Conservation (phyloP, 2,329 filamentous ascomycete genomes). For the Diplodia mutila region DNA sequence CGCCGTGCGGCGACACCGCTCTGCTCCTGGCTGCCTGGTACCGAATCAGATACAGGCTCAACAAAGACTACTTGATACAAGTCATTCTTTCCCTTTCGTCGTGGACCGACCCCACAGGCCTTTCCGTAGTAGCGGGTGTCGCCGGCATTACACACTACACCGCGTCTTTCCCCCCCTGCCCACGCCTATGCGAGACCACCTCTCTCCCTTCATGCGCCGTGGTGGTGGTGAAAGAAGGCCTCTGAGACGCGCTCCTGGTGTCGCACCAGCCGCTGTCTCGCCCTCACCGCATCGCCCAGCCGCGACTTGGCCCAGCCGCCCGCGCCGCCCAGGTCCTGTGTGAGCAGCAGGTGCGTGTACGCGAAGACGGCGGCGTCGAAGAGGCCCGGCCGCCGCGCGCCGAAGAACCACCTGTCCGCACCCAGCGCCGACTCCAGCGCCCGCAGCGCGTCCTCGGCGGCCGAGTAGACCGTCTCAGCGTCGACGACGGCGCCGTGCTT, state of each 20-base stretch:
- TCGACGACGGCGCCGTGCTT: slow-evolving; percentile 64
- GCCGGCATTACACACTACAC: slow-evolving; percentile 14
- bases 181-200: too few species aligned
- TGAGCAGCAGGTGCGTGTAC: slow-evolving; percentile 80
- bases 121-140: background rate
- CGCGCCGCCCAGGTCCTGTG: slow-evolving; percentile 58
- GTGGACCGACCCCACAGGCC: background rate
- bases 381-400: slow-evolving; percentile 61
- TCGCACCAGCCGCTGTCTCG: slow-evolving; percentile 64
- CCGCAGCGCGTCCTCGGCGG: slow-evolving; percentile 65
- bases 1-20: background rate
- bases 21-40: background rate
- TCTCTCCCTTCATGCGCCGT: background rate
- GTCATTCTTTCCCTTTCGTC: background rate
- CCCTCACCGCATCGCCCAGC: slow-evolving; percentile 60
- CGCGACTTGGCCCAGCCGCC: slow-evolving; percentile 64
- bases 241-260: slow-evolving; percentile 64
- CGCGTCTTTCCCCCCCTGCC: background rate
- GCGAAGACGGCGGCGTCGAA: slow-evolving; percentile 91
- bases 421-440: slow-evolving; percentile 65
- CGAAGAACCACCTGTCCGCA: slow-evolving; percentile 65
- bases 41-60: slow-evolving; percentile 9
- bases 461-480: slow-evolving; percentile 60
- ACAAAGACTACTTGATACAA: slow-evolving; percentile 8
- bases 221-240: slow-evolving; percentile 49